Evolutionary conservation across 106 monocot genomes (phyloP), one percentile per base, ranked within the genome.

Genomic region (Dendrobium chrysotoxum): DNA sequence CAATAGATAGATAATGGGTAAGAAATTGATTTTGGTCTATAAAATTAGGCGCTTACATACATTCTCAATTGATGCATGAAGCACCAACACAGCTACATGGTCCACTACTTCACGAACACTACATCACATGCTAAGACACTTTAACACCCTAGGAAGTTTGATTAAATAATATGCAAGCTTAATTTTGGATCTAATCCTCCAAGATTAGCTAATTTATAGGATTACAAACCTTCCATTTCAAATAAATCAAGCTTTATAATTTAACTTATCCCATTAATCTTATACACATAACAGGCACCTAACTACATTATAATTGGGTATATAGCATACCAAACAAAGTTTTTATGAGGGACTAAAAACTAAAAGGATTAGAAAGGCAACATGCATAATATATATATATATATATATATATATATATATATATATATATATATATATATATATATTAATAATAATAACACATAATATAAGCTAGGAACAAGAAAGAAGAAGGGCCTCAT

Each of bases 81-180:
- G 23, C 23, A 25, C 23, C 61, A 61, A 4, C 7, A 57, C 57
- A 57, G 21, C 57, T 21, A 21, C 4, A 57, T 9, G 11, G 61
- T 21, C 8, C 61, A 61, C 23, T 23, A 23, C 23, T 21, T 61
- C 23, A 23, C 23, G 8, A 61, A 23, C 21, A 23, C n/a, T 7
- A 2, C 70, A 31, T 70, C 12, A 70, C 35, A 70, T 70, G 35
- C 10, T n/a, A 70, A 70, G 70, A 70, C 70, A 68, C 68, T 67
- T 67, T 6, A 46, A 57, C 21, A 57, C 13, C 61, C 20, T 7
- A 61, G 23, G 35, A 35, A 70, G 35, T 70, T 70, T 35, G 35
- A 70, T 31, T 61, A 61, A 61, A 61, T 61, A 23, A 61, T 61
- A 61, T 61, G 23, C 61, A 23, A 7, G 23, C 61, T 23, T 61